Evolutionary conservation across 164 flowering plant genomes (phyloP).

Genomic region (Tetracentron sinense): DNA sequence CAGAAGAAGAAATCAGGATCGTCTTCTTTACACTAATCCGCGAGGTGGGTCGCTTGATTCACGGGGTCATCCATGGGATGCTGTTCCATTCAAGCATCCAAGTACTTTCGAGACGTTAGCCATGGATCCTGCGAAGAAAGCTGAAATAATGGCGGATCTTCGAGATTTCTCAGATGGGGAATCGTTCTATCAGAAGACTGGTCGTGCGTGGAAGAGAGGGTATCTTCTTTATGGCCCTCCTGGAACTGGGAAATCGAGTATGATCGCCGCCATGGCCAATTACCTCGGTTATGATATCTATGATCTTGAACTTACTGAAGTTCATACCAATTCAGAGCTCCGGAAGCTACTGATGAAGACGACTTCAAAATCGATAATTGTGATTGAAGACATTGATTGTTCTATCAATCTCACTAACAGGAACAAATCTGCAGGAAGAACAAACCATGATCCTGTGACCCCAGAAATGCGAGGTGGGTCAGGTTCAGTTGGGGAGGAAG

Average conservation of each 20-base stretch:
- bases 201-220: conserved; percentile 80
- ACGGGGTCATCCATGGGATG: conserved; percentile 81
- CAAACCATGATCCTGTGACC: conserved; percentile 13
- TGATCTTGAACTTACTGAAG: conserved; percentile 76
- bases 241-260: conserved; percentile 86
- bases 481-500: conserved; percentile 20
- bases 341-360: conserved; percentile 72
- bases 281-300: conserved; percentile 64
- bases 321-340: conserved; percentile 65
- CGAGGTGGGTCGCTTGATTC: conserved; percentile 66
- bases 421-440: conserved; percentile 20
- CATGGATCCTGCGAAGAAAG: conserved; percentile 58
- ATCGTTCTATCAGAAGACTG: conserved; percentile 54
- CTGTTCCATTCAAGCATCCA: conserved; percentile 81
- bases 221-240: too few relatives aligned
- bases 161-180: conserved; percentile 51
- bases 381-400: conserved; percentile 87
- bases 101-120: conserved; percentile 80
- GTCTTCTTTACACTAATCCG: conserved; percentile 66
- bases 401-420: conserved; percentile 50
- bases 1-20: conserved; percentile 55
- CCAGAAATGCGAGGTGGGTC: conserved; percentile 17
- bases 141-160: conserved; percentile 57
- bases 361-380: conserved; percentile 70
- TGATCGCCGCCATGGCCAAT: conserved; percentile 92